These are phyloP conservation scores for Tetracladium setigerum DNA, from an alignment of 495 filamentous ascomycete genomes.

Conservation along the genomic window DNA sequence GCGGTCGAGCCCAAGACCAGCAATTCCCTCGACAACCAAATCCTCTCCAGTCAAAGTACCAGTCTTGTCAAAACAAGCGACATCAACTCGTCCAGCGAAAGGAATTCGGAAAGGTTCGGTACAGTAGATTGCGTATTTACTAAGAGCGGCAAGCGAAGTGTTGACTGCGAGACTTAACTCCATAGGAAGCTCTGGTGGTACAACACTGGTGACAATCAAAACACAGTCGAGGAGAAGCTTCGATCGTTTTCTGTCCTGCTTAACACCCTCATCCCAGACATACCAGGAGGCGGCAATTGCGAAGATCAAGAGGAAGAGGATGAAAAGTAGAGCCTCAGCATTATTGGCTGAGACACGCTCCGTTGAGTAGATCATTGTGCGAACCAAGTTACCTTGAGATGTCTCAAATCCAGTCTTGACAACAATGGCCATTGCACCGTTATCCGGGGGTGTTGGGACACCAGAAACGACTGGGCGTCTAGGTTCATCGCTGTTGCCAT, in stretches of 20 bases:
- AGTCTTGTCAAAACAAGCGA: conserved; percentile 99
- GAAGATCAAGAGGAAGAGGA: conserved; percentile 92
- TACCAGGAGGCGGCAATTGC: conserved; percentile 99
- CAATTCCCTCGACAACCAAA: conserved; percentile 94
- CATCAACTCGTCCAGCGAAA: conserved; percentile 88
- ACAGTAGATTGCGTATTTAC: conserved; percentile 94
- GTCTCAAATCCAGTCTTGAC: conserved; percentile 99
- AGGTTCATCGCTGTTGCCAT: conserved; percentile 68
- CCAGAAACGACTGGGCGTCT: conserved; percentile 60
- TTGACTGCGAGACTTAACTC: conserved; percentile 96
- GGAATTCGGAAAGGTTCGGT: conserved; percentile 99
- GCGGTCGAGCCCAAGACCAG: conserved; percentile 70
- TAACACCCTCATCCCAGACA: conserved; percentile 94
- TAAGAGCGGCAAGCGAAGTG: conserved; percentile 92
- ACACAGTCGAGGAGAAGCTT: conserved; percentile 97
- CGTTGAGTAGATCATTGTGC: conserved; percentile 99
- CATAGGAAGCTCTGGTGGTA: conserved; percentile 97
- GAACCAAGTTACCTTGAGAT: conserved; percentile 92
- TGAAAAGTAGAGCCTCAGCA: conserved; percentile 87
- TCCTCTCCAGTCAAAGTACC: conserved; percentile 96
- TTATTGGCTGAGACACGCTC: conserved; percentile 98
- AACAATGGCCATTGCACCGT: conserved; percentile 88
- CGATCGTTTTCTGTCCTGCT: conserved; percentile 86
- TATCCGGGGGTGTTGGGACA: conserved; percentile 71
- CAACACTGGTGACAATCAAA: conserved; percentile 94